Evolutionary conservation across 257 asterid species (phyloP), one percentile per base, ranked within the genome.

Genomic region (Primulina tabacum): DNA sequence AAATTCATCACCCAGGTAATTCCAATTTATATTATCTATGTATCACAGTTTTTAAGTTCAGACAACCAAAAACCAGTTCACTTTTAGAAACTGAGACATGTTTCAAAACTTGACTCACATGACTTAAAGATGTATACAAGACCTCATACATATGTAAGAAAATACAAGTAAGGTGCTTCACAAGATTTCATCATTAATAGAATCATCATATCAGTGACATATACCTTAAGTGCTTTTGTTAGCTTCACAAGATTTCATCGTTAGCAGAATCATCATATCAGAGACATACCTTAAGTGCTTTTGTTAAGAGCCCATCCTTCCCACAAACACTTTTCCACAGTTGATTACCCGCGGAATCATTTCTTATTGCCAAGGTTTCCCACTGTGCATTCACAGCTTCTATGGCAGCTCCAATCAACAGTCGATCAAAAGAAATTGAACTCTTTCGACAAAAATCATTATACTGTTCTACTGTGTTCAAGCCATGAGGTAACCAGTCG

Each of bases 401-500:
- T 62, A 57, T 70, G 34, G 95, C 96, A 61, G 97, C 97, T 74
- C 85, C 83, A 8, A 91, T 64, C 73, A 94, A 60, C 68, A 94
- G 75, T 73, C 75, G 85, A 77, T 91, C 99, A 64, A 85, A 79
- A 58, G 99, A 93, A 59, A 93, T 83, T 33, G 83, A 75, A 4
- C 96, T 85, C 81, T 77, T 83, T 47, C 85, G 64, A 78, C 78
- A 26, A 65, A 72, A 73, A 30, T 77, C 92, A 67, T 85, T 76
- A 70, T 89, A 89, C 60, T 79, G 71, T 73, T 93, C 96, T 47
- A 78, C 76, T 37, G 79, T 77, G 58, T 76, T 68, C 75, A 86
- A 92, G 70, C 97, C 96, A 79, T 81, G 85, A 56, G 91, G 86
- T 70, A 93, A 75, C 97, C 97, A 93, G 73, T 93, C 92, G 65